Conservation (phyloP, 2,329 filamentous ascomycete genomes). For the Paracoccidioides brasiliensis region DNA sequence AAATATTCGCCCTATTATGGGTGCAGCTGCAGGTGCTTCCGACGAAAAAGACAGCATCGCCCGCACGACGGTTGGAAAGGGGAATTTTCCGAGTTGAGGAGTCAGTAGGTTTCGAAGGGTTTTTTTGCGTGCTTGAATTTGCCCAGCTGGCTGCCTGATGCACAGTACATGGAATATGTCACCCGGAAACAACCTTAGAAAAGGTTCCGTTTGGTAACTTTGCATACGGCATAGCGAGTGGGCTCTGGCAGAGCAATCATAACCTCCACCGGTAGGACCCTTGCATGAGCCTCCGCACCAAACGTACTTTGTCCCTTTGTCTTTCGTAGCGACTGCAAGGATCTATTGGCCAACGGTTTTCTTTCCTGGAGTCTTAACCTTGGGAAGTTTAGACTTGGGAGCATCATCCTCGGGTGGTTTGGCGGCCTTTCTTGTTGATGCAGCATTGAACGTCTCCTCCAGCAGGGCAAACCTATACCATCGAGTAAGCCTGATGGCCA, state of each 20-base stretch:
- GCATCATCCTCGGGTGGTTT: neutral
- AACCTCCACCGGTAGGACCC: constrained; percentile 16
- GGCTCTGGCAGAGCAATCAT: constrained; percentile 19
- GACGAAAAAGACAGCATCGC: constrained; percentile 20
- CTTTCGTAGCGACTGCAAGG: constrained; percentile 37
- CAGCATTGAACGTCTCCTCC: constrained; percentile 5
- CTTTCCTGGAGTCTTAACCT: neutral
- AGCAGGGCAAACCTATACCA: constrained; percentile 1
- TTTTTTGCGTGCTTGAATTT: constrained; percentile 13
- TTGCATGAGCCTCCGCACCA: constrained; percentile 19
- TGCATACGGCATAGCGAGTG: constrained; percentile 19
- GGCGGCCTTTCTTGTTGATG: neutral
- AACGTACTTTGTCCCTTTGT: constrained; percentile 28
- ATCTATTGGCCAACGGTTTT: constrained; percentile 22
- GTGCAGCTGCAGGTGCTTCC: constrained; percentile 6
- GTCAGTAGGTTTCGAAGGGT: neutral
- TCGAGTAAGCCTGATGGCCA: neutral
- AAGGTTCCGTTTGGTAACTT: constrained; percentile 18
- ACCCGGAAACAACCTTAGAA: constrained; percentile 16
- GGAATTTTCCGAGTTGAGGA: constrained; percentile 12
- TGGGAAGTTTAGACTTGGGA: neutral
- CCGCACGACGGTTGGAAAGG: constrained; percentile 12
- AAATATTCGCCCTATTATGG: constrained; percentile 4
- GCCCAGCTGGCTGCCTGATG: constrained; percentile 10
- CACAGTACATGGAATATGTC: constrained; percentile 18